Conservation (phyloP, 192 early-diverging fungal genomes). For the Jimgerdemannia flammicorona region DNA sequence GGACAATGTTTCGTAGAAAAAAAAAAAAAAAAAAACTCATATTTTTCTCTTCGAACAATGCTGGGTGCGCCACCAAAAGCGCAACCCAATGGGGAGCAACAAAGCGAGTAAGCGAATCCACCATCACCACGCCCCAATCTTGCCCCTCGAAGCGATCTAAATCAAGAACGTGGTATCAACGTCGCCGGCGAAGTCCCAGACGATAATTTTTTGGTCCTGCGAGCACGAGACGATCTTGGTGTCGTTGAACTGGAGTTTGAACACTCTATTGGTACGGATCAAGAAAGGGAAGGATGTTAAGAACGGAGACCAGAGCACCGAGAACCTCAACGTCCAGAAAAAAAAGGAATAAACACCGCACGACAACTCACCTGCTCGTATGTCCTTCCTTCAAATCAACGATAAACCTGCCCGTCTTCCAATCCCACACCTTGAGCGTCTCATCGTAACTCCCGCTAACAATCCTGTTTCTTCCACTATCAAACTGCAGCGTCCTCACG, state of each 20-base stretch:
- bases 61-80: too few species aligned
- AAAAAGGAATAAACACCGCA: not conserved
- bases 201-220: conserved; percentile 66
- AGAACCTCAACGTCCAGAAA: not conserved
- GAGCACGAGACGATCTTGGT: conserved; percentile 82
- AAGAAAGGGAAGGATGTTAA: conserved; percentile 6
- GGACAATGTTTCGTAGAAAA: too few species aligned
- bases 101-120: not conserved
- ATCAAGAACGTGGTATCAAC: conserved; percentile 52
- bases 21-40: too few species aligned
- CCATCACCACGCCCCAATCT: not conserved
- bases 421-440: conserved; percentile 84
- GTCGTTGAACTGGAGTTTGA: conserved; percentile 79
- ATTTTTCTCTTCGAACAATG: too few species aligned
- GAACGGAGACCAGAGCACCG: not conserved
- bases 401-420: conserved; percentile 58
- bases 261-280: conserved; percentile 42
- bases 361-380: conserved; percentile 41
- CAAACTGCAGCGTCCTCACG: conserved; percentile 71
- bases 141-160: too few species aligned
- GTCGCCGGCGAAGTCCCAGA: conserved; percentile 69
- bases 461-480: conserved; percentile 42
- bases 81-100: too few species aligned
- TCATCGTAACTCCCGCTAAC: conserved; percentile 91
- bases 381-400: conserved; percentile 53